Base-by-base conservation (phyloP, 2,329 filamentous ascomycete genomes). In the Alternaria panax region DNA sequence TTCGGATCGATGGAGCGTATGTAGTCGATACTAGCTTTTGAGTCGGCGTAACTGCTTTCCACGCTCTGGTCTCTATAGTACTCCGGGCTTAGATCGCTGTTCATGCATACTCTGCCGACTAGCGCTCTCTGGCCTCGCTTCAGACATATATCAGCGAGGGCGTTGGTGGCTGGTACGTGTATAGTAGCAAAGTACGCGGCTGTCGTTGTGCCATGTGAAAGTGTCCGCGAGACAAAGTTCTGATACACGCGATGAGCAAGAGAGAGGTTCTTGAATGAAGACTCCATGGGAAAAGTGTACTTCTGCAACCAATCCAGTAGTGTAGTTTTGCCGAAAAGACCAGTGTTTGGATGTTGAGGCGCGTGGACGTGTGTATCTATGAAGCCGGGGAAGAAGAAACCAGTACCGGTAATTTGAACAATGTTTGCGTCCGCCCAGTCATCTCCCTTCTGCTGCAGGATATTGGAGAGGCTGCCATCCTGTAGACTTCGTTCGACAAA, bases 281-380 rank as follows among this genome's bases (percentile, higher is more conserved):
- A 84, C 79, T 99, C 95, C 63, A 97, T 86, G 0, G 95, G 95
- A 74, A 98, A 99, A 0, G 95, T 99, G 81, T 99, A 98, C 16
- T 85, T 95, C 70, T 93, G 87, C 5, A 99, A 84, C 95, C 95
- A 99, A 79, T 95, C 90, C 14, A 99, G 86, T 30, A 99, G 88
- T 0, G 94, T 97, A 0, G 92, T 90, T 66, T 93, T 95, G 72
- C 95, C 95, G 75, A 98, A 98, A 64, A 99, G 90, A 59, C 95
- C 95, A 1, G 88, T 87, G 74, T 99, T 99, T 58, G 94, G 93
- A 72, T 97, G 97, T 80, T 99, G 95, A 0, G 93, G 87, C 8
- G 95, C 95, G 76, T 99, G 95, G 58, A 97, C 91, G 77, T 99
- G 95, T 1, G 95, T 97, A 78, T 99, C 94, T 60, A 95, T 88